Evolutionary conservation across 805 yeast genomes (phyloP).

Genomic region (Cyberlindnera sargentensis): DNA sequence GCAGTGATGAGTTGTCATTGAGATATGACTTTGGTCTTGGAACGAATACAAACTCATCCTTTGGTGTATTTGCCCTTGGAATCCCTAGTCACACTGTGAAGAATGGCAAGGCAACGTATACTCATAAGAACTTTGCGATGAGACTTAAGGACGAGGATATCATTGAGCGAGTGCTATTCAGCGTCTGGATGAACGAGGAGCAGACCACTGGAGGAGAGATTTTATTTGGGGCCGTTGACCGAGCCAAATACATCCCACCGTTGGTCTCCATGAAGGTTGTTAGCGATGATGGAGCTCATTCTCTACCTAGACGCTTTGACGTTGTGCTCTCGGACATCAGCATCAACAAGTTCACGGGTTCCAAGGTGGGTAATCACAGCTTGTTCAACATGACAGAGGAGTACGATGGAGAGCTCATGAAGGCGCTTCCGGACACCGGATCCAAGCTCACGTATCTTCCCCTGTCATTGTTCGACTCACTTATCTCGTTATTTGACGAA

Average conservation of each 20-base stretch:
- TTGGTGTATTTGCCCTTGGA: slow-evolving; percentile 30
- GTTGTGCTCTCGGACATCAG: slow-evolving; percentile 9
- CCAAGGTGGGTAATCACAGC: not conserved
- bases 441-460: slow-evolving; percentile 17
- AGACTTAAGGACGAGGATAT: slow-evolving; percentile 3
- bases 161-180: slow-evolving; percentile 12
- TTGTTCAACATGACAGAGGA: slow-evolving; percentile 5
- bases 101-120: slow-evolving; percentile 2
- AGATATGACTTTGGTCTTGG: slow-evolving; percentile 29
- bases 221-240: slow-evolving; percentile 36
- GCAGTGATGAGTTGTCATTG: slow-evolving; percentile 24
- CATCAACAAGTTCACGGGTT: not conserved
- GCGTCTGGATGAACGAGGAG: slow-evolving; percentile 13
- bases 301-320: slow-evolving; percentile 10
- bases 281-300: not conserved
- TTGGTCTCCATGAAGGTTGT: slow-evolving; percentile 29
- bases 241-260: slow-evolving; percentile 29
- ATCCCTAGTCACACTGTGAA: slow-evolving; percentile 9
- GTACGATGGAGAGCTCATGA: slow-evolving; percentile 2
- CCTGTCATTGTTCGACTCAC: slow-evolving; percentile 3
- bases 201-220: slow-evolving; percentile 16
- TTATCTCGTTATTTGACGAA: slow-evolving; percentile 1
- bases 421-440: slow-evolving; percentile 19
- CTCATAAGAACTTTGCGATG: slow-evolving; percentile 7
- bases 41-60: slow-evolving; percentile 33